phyloP scores from a whole-genome alignment of 441 rosid genomes.

The Omphalea diandra region DNA sequence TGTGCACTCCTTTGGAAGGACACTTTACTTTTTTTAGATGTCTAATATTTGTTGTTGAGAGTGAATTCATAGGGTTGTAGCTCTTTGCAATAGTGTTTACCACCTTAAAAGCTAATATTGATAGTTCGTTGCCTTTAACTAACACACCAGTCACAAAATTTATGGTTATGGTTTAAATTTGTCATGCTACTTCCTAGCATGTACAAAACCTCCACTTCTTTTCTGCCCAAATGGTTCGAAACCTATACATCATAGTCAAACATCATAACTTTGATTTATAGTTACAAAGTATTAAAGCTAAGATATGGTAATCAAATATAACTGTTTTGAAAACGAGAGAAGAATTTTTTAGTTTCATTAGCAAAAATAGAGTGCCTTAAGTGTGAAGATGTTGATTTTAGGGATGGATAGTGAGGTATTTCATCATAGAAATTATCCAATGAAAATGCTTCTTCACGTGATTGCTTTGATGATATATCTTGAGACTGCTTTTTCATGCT shows the following conservation, averaged over 20 bases:
- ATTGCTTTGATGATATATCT: neutral
- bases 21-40: constrained; percentile 81
- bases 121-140: constrained; percentile 77
- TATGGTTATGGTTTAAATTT: constrained; percentile 53
- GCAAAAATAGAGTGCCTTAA: constrained; percentile 27
- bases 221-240: constrained; percentile 75
- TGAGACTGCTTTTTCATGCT: constrained; percentile 7
- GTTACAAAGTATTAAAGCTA: too few relatives aligned
- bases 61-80: constrained; percentile 80
- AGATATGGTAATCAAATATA: neutral
- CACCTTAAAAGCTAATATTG: constrained; percentile 86
- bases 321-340: too few relatives aligned
- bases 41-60: constrained; percentile 54
- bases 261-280: too few relatives aligned
- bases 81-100: constrained; percentile 96
- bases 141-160: constrained; percentile 65
- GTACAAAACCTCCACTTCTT: constrained; percentile 92
- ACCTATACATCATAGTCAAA: constrained; percentile 41
- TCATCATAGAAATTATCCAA: constrained; percentile 30
- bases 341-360: constrained; percentile 18
- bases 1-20: constrained; percentile 82
- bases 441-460: neutral
- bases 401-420: constrained; percentile 31
- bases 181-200: constrained; percentile 93
- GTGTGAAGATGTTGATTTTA: constrained; percentile 23